Evolutionary conservation across 805 yeast genomes (phyloP), one percentile per base, ranked within the genome.

Genomic region (Yamadazyma sp.): DNA sequence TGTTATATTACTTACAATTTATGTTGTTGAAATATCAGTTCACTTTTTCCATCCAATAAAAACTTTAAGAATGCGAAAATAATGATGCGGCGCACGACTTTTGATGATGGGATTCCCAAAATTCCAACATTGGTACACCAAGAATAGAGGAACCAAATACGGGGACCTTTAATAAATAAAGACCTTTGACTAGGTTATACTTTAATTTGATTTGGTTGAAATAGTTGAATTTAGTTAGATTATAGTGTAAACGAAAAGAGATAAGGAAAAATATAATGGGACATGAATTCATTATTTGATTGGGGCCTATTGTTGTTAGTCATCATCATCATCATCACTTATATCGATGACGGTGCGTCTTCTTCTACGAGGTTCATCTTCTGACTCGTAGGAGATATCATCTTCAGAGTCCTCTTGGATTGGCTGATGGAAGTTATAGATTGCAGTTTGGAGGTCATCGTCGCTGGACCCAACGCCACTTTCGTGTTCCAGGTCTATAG

Each of bases 361-460:
- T 33, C 50, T 31, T 22, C 36, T 15, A 14, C 24, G 23, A 30
- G 26, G 21, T 14, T 25, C 40, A 15, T 28, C 35, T 7, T 33
- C 41, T 8, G 27, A 38, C 18, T 41, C 44, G 6, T 15, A 39
- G 14, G 27, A 30, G 13, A 32, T 39, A 13, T 42, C 45, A 10
- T 33, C 36, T 15, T 27, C 21, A 13, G 38, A 29, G 3, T 19
- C 32, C 5, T 26, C 19, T 9, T n/a, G n/a, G n/a, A n/a, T n/a
- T n/a, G n/a, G n/a, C n/a, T 26, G 18, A 25, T 53, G 50, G 33
- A 56, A 54, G 18, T 44, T 50, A 16, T 58, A 52, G 16, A 58
- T 36, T 1, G 63, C 62, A 18, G 53, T 48, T 10, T 47, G 47
- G 14, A 56, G 36, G 32, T 52, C 58, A 8, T 37, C 52, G 23